phyloP scores from a whole-genome alignment of 2,329 filamentous ascomycete species.

The Alternaria incomplexa region DNA sequence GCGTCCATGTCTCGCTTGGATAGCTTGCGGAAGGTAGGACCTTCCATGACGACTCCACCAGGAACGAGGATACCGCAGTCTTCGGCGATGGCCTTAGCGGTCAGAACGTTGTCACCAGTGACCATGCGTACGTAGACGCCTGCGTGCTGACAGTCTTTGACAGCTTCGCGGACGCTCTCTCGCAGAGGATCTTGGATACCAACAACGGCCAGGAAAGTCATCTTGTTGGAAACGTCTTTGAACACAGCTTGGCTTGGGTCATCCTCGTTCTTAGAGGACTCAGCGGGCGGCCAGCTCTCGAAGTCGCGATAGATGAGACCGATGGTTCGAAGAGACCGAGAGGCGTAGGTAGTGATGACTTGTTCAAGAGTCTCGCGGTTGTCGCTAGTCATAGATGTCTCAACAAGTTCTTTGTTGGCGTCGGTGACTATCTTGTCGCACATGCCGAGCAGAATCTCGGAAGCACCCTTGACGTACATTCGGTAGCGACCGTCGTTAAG shows the following conservation, averaged over 20 bases:
- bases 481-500: constrained; percentile 62
- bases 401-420: constrained; percentile 63
- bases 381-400: constrained; percentile 60
- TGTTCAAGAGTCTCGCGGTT: constrained; percentile 66
- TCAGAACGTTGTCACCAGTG: constrained; percentile 81
- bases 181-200: constrained; percentile 84
- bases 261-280: constrained; percentile 64
- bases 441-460: constrained; percentile 57
- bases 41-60: constrained; percentile 76
- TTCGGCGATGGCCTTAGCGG: constrained; percentile 77
- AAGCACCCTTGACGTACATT: constrained; percentile 61
- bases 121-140: constrained; percentile 86
- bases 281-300: constrained; percentile 75
- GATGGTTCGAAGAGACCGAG: constrained; percentile 81
- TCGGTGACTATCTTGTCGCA: constrained; percentile 63
- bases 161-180: constrained; percentile 74
- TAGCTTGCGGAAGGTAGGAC: constrained; percentile 77
- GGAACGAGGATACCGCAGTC: constrained; percentile 79
- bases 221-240: constrained; percentile 71
- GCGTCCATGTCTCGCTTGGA: constrained; percentile 63
- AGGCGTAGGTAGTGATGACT: constrained; percentile 79
- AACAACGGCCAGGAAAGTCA: constrained; percentile 76
- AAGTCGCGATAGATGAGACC: constrained; percentile 85
- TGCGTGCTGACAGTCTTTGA: constrained; percentile 73
- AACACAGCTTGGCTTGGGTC: constrained; percentile 69